Base-by-base conservation (phyloP, 2,329 filamentous ascomycete species). In the Curvularia eragrostidis region DNA sequence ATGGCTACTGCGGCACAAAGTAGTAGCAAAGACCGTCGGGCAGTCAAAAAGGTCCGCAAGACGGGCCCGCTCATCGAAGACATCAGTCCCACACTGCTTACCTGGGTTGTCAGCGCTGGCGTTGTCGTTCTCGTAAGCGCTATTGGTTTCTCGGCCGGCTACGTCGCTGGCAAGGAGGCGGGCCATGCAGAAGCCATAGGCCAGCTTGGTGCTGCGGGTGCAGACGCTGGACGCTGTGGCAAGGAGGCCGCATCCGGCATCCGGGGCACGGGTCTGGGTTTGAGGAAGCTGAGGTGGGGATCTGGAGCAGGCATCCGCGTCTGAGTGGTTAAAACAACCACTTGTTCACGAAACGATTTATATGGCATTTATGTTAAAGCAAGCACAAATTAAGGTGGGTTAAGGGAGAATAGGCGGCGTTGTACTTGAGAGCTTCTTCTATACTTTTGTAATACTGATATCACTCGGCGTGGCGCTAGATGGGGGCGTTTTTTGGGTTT, bases 41-140 rank as follows among this genome's bases (percentile, higher is more conserved):
- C 69, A 1, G 56, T 73, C 24, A 83, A 82, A 70, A 83, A 82
- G 56, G 73, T 73, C 5, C 76, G 78, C 18, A 72, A 74, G 50
- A 68, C 68, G 18, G 67, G 67, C 9, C 70, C 70, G 6, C 34
- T 75, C 9, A 67, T 75, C 18, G 78, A 79, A 30, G 75, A 77
- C 6, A 80, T 85, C 56, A 84, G 80, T 30, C 86, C 86, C 0
- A 88, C 86, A 0, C 76, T 89, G 8, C 82, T 89, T 64, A 88
- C 86, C 0, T 89, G 87, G 87, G 84, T 88, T 4, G 83, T 88
- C 46, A 86, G 85, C 48, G 87, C 87, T 0, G 86, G 87, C 2
- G 85, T 89, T 18, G 84, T 89, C 1, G 84, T 89, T 2, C 79
- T 88, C 0, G 83, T 89, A 54, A 86, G 84, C 15, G 87, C 86